Evolutionary conservation across 225 moss, liverwort and hornwort genomes (phyloP).

Genomic region (Rhytidiadelphus loreus): DNA sequence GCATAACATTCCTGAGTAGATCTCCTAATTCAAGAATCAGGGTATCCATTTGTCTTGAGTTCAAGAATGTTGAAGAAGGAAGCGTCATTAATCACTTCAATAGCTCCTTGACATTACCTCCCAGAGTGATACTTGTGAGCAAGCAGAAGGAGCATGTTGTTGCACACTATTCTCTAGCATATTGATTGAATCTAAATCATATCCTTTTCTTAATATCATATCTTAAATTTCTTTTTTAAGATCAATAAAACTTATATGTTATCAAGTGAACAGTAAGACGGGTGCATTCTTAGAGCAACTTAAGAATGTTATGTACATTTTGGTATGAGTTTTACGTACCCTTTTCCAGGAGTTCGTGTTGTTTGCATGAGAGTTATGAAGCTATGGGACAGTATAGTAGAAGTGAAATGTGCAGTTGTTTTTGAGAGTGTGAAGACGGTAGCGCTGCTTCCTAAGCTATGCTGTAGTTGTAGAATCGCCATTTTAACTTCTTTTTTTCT

Average conservation of each 20-base stretch:
- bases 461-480: background rate
- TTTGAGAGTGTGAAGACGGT: background rate
- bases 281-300: background rate
- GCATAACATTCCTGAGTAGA: background rate
- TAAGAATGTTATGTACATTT: background rate
- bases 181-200: background rate
- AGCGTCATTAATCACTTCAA: background rate
- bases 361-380: background rate
- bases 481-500: background rate
- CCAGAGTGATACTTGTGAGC: background rate
- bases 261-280: background rate
- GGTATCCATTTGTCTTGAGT: background rate
- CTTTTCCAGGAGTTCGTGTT: background rate
- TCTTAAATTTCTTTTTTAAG: background rate
- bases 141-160: background rate
- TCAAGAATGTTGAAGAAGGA: background rate
- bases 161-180: background rate
- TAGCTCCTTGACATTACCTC: background rate
- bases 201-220: background rate
- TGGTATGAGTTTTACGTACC: background rate
- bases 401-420: background rate
- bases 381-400: background rate
- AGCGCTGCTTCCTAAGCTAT: background rate
- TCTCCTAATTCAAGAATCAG: background rate
- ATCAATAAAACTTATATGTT: background rate